These are phyloP conservation scores for Paramecium biaurelia DNA, from an alignment of 73 alveolate genomes.

Conservation along the genomic window DNA sequence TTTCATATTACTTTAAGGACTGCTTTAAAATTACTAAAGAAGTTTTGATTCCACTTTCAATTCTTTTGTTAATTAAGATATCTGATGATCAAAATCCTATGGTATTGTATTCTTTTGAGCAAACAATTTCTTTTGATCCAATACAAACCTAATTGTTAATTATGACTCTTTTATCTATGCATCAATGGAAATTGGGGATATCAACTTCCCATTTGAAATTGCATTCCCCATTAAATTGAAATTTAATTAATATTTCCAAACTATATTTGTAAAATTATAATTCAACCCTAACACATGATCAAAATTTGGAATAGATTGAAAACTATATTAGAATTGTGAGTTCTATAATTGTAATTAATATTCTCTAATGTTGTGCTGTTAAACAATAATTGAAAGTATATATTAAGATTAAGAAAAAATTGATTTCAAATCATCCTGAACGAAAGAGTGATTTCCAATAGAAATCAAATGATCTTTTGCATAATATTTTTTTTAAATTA, in stretches of 20 bases:
- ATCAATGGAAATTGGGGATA: neutral
- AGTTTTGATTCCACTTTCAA: neutral
- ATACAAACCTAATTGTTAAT: neutral
- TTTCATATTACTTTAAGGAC: neutral
- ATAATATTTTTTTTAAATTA: too few relatives aligned
- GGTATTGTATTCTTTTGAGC: neutral
- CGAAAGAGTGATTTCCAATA: too few relatives aligned
- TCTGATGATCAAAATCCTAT: neutral
- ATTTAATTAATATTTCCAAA: neutral
- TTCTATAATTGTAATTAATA: neutral
- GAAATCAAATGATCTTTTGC: too few relatives aligned
- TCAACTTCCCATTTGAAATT: neutral
- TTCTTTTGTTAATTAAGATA: neutral
- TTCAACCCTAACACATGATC: neutral
- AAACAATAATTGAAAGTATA: neutral
- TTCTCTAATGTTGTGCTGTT: neutral
- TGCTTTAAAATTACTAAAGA: neutral
- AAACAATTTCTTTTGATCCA: neutral
- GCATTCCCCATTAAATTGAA: neutral
- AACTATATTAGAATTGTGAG: neutral
- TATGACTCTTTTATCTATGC: neutral
- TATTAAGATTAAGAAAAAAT: neutral
- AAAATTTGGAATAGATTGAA: neutral
- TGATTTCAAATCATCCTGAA: neutral
- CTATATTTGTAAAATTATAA: neutral